Base-by-base conservation (phyloP, 768 basidiomycete genomes). In the Suillus weaverae region DNA sequence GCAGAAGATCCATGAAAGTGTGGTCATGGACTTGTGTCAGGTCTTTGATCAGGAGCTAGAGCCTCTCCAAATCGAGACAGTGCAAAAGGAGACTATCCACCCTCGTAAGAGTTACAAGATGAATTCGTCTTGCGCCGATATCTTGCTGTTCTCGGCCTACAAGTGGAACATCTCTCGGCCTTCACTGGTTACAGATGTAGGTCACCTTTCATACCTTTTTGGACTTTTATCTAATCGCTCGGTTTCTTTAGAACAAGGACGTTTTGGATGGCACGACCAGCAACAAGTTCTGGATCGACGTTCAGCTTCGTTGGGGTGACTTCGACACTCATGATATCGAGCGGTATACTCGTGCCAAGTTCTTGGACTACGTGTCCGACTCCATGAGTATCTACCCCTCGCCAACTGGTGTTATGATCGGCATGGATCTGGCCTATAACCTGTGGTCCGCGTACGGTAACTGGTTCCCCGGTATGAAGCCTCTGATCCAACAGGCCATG, bases 51-150 rank as follows among this genome's bases (percentile, higher is more conserved):
- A 98, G 78, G 97, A 99, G 73, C 83, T 99, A 39, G 97, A 99
- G 75, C 96, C 97, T 4, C 80, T 99, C 18, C 95, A 98, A 70
- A 99, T 99, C 70, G 97, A 99, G 83, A 99, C 96, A 0, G 97
- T 99, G 0, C 97, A 99, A 78, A 99, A 99, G 79, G 97, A 99
- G 79, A 98, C 97, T 0, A 99, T 99, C 66, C 97, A 97, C 77
- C 97, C 97, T 71, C 92, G 97, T 80, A 98, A 98, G 84, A 97
- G 95, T 83, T 99, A 99, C 87, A 99, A 99, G 87, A 99, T 99
- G 97, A 99, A 99, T 80, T 97, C 95, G 9, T 97, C 95, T n/a
- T 98, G 97, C 69, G 97, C 97, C 60, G 97, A 99, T 73, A 97
- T 99, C 73, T 83, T 99, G 22, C 83, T 99, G 60, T 99, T 99